A percentile compares a stretch with the other conserved stretches of the same genome.
phyloP scores from a whole-genome alignment of 768 basidiomycete species.

The Termitomyces sp. region DNA sequence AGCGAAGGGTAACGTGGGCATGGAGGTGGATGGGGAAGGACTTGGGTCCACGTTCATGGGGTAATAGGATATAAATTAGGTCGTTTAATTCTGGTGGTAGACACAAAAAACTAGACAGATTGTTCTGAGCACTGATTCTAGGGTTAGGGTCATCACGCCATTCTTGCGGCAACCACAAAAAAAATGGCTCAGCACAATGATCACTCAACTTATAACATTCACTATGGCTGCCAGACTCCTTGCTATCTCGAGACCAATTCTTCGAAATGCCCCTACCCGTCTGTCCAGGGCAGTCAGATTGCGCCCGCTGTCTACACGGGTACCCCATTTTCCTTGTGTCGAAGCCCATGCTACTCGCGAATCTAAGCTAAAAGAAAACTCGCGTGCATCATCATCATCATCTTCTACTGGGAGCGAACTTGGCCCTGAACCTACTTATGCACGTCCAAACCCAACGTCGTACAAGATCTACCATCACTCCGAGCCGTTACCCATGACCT shows the following conservation, averaged over 20 bases:
- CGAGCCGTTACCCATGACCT: conserved; percentile 60
- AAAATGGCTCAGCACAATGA: neutral
- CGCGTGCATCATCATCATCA: conserved; percentile 19
- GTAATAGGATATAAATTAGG: neutral
- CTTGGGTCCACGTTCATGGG: conserved; percentile 47
- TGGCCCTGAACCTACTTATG: conserved; percentile 82
- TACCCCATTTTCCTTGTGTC: conserved; percentile 67
- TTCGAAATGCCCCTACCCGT: neutral
- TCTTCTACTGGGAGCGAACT: conserved; percentile 30
- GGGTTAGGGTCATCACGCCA: conserved; percentile 19
- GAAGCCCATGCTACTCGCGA: conserved; percentile 76
- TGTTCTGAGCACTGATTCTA: conserved; percentile 9
- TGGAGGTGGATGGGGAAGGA: conserved; percentile 47
- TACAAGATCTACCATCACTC: conserved; percentile 69
- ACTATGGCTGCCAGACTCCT: conserved; percentile 12
- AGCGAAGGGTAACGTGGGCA: conserved; percentile 23
- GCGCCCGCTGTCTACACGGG: conserved; percentile 6
- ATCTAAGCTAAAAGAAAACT: conserved; percentile 39
- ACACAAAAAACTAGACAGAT: too few relatives aligned
- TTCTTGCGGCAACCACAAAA: conserved; percentile 2
- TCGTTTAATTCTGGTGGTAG: too few relatives aligned
- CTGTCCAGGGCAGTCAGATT: conserved; percentile 1
- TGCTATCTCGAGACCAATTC: neutral
- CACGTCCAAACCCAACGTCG: conserved; percentile 69
- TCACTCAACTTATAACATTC: neutral